Evolutionary conservation across 1,284 basidiomycete species (phyloP), one percentile per base, ranked within the genome.

Genomic region (Trichosporon ovoides): DNA sequence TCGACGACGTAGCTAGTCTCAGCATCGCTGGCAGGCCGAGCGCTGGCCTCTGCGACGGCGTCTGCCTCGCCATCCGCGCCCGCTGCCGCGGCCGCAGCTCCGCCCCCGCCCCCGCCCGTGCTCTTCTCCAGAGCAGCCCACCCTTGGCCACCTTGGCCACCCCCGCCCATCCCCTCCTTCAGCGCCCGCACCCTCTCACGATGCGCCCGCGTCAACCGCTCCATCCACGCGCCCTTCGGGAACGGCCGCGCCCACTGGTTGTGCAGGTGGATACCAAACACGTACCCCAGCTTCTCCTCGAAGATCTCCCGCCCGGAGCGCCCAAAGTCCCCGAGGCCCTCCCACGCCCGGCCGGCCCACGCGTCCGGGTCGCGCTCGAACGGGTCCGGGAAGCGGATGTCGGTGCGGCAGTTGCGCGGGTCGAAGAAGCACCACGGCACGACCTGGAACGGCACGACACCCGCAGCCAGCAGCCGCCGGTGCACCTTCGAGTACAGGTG

Each of bases 401-500:
- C 91, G 16, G 89, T 80, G n/a, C 90, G 81, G 75, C 92, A 96
- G 20, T 89, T 89, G 19, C 88, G 83, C 3, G 85, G 90, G 69
- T 97, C 93, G 63, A 85, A 85, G 74, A 96, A 91, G 78, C 92
- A 97, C 80, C 87, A 96, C 0, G 93, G 93, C 5, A 97, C 83
- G 49, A 96, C 82, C 69, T 88, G 86, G 81, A 96, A 95, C 0
- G 93, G 91, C 2, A 83, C 84, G 53, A 91, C 81, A 19, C 82
- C 82, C 0, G 77, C 82, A 0, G 85, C 83, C 38, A 94, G 79
- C 56, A 96, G 85, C 0, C 89, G 83, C 2, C 91, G 85, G 82
- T 88, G 91, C 24, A 94, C 84, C 66, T 89, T 89, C 69, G 88
- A 82, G 78, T 97, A 95, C 55, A 96, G 84, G 36, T 87, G 82